Conservation (phyloP, 2,329 filamentous ascomycete species). For the Penicillium verrucosum region DNA sequence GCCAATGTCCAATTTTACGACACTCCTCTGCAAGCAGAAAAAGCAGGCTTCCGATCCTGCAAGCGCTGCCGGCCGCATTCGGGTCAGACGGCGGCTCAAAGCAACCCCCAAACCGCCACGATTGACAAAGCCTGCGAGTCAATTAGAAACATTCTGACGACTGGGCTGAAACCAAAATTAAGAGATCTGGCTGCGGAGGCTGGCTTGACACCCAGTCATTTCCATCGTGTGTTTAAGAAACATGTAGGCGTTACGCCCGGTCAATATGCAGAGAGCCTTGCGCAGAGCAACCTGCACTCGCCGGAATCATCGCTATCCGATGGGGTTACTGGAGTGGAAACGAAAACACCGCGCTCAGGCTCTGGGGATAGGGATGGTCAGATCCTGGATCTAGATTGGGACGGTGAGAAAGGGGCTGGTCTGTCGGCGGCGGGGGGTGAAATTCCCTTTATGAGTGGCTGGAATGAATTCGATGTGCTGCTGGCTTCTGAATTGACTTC, state of each 20-base stretch:
- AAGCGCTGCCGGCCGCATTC: slow-evolving; percentile 52
- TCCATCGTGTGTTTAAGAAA: slow-evolving; percentile 56
- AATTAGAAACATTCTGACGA: slow-evolving; percentile 25
- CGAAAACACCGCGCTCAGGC: slow-evolving; percentile 10
- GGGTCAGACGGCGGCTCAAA: slow-evolving; percentile 22
- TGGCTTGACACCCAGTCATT: slow-evolving; percentile 51
- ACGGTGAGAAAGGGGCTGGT: slow-evolving; percentile 13
- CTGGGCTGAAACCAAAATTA: slow-evolving; percentile 39
- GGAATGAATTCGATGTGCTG: slow-evolving; percentile 40
- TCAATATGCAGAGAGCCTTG: slow-evolving; percentile 29
- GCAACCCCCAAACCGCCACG: slow-evolving; percentile 32
- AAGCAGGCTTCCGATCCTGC: slow-evolving; percentile 53
- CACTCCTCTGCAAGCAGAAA: slow-evolving; percentile 46
- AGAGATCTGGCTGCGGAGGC: slow-evolving; percentile 48
- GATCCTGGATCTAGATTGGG: slow-evolving; percentile 13
- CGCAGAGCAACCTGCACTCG: slow-evolving; percentile 1
- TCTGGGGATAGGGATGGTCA: slow-evolving; percentile 1
- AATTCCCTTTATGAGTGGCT: slow-evolving; percentile 13
- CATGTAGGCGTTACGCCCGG: slow-evolving; percentile 51
- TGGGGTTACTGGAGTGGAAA: slow-evolving; percentile 10
- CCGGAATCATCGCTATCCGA: slow-evolving; percentile 4
- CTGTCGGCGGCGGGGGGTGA: slow-evolving; percentile 2
- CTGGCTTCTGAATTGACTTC: slow-evolving; percentile 31
- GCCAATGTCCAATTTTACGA: slow-evolving; percentile 56
- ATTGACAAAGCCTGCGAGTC: slow-evolving; percentile 33